phyloP scores from a whole-genome alignment of 306 rosid species.

The Prunus persica region DNA sequence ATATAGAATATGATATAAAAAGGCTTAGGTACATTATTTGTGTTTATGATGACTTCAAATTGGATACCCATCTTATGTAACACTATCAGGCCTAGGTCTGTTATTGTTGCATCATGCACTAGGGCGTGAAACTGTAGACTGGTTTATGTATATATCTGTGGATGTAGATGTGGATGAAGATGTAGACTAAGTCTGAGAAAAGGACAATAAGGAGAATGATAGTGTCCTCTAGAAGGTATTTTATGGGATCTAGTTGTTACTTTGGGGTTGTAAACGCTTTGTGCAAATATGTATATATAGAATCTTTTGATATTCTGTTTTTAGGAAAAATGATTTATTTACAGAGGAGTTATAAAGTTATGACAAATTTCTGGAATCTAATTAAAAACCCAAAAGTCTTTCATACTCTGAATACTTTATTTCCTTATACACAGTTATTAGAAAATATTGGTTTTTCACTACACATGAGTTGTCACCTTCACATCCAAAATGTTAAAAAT shows the following conservation, averaged over 20 bases:
- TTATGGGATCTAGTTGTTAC: not conserved
- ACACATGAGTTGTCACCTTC: not conserved
- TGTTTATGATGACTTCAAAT: not conserved
- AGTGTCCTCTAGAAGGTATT: not conserved
- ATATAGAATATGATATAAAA: not conserved
- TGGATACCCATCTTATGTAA: not conserved
- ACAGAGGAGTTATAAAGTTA: not conserved
- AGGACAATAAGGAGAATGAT: not conserved
- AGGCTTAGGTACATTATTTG: not conserved
- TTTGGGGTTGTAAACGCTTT: not conserved
- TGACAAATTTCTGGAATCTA: not conserved
- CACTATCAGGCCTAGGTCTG: not conserved
- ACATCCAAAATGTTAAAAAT: too few species aligned
- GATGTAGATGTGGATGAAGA: not conserved
- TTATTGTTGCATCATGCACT: not conserved
- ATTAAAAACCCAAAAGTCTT: not conserved
- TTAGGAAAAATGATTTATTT: not conserved
- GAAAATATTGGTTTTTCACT: not conserved
- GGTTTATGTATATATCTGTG: not conserved
- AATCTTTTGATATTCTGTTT: not conserved
- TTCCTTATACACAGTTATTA: not conserved
- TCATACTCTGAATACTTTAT: not conserved
- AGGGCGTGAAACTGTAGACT: not conserved
- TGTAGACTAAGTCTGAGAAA: not conserved
- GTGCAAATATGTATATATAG: not conserved